Conservation (phyloP, 176 grass and related monocot genomes). For the Oryza australiensis region DNA sequence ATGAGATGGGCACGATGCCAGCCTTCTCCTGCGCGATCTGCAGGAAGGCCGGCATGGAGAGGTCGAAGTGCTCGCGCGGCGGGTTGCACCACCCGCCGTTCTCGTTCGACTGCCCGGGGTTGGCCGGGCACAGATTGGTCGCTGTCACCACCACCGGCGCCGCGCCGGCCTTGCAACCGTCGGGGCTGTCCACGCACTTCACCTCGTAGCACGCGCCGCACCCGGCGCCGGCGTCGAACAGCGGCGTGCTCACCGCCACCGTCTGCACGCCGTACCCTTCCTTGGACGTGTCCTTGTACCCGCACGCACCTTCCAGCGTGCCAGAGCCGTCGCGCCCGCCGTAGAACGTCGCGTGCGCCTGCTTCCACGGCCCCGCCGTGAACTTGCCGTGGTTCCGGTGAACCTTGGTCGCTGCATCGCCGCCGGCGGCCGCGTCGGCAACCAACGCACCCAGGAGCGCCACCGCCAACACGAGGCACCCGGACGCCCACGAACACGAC, state of each 20-base stretch:
- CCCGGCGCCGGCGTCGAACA: constrained; percentile 54
- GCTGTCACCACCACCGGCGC: constrained; percentile 48
- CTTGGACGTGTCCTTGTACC: constrained; percentile 63
- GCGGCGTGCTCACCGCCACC: constrained; percentile 64
- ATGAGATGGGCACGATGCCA: constrained; percentile 64
- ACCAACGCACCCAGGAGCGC: background rate
- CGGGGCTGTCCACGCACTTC: constrained; percentile 55
- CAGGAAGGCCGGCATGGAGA: constrained; percentile 61
- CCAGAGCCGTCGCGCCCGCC: constrained; percentile 62
- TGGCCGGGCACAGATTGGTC: constrained; percentile 68
- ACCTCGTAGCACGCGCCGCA: constrained; percentile 91
- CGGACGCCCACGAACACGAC: constrained; percentile 5
- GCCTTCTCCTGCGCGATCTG: constrained; percentile 78
- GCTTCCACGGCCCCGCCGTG: constrained; percentile 38
- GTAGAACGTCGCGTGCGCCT: constrained; percentile 77
- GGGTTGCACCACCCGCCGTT: constrained; percentile 78
- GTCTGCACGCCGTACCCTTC: constrained; percentile 84
- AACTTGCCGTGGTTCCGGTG: constrained; percentile 70
- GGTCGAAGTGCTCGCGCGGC: constrained; percentile 73
- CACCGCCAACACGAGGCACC: background rate
- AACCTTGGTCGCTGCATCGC: background rate
- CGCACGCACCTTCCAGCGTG: constrained; percentile 59
- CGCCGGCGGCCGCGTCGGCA: background rate
- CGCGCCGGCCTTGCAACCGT: constrained; percentile 47
- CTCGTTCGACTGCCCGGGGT: constrained; percentile 33